These are phyloP conservation scores for Dryas octopetala DNA, from an alignment of 306 rosid species.

Conservation along the genomic window DNA sequence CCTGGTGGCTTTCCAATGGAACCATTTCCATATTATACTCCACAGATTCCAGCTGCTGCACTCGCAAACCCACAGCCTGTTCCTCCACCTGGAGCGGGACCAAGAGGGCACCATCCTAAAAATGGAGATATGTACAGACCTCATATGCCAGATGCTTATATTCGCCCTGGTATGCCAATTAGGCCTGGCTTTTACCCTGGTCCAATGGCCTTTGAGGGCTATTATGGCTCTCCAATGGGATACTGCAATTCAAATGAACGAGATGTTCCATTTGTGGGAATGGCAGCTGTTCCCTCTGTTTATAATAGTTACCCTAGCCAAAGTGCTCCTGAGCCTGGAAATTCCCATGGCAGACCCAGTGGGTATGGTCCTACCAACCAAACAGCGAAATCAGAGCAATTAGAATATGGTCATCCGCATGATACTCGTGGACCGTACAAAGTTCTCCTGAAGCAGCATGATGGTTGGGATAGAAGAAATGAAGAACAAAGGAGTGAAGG, in stretches of 20 bases:
- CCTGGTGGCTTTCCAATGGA: constrained; percentile 86
- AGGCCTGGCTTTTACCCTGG: constrained; percentile 89
- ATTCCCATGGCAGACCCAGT: constrained; percentile 59
- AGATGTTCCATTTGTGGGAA: constrained; percentile 72
- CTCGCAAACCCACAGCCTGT: constrained; percentile 60
- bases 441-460: constrained; percentile 82
- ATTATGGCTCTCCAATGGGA: constrained; percentile 70
- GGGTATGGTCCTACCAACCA: constrained; percentile 56
- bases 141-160: constrained; percentile 78
- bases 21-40: constrained; percentile 76
- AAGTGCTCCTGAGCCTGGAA: constrained; percentile 55
- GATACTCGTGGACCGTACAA: constrained; percentile 74
- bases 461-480: constrained; percentile 55
- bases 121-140: constrained; percentile 86
- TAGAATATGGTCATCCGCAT: constrained; percentile 57
- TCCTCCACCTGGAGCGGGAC: constrained; percentile 69
- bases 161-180: constrained; percentile 76
- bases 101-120: constrained; percentile 75
- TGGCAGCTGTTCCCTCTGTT: constrained; percentile 59
- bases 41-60: constrained; percentile 67
- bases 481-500: constrained; percentile 58
- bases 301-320: constrained; percentile 62
- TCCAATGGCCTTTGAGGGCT: constrained; percentile 74
- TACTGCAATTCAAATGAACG: constrained; percentile 74
- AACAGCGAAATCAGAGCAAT: constrained; percentile 45